Percentiles rank a stretch among this genome's conserved stretches.
Evolutionary conservation across 805 yeast genomes (phyloP).

Genomic region (Debaryomyces maramus): DNA sequence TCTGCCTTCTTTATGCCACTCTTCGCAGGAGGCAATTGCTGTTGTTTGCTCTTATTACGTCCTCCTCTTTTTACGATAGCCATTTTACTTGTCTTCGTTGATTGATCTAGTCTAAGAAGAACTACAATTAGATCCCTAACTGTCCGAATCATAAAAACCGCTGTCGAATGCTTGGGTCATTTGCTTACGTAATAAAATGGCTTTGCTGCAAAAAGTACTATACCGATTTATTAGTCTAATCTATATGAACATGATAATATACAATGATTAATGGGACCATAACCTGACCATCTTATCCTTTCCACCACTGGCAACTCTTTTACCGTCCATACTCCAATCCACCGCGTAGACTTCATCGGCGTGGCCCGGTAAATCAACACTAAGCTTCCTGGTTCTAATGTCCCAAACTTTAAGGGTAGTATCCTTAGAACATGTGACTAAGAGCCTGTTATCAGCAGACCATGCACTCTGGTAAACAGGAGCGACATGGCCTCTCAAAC

Average conservation of each 20-base stretch:
- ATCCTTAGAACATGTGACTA: slow-evolving; percentile 94
- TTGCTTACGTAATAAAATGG: neutral
- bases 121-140: neutral
- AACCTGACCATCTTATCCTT: slow-evolving; percentile 91
- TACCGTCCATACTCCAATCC: slow-evolving; percentile 97
- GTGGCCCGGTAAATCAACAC: slow-evolving; percentile 94
- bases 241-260: neutral
- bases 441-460: slow-evolving; percentile 90
- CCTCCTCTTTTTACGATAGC: slow-evolving; percentile 77
- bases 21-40: slow-evolving; percentile 52
- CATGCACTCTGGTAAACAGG: slow-evolving; percentile 97
- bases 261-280: slow-evolving; percentile 68
- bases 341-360: slow-evolving; percentile 94
- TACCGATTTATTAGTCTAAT: too few relatives aligned
- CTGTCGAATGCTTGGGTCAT: slow-evolving; percentile 1
- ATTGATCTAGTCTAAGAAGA: neutral
- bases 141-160: neutral
- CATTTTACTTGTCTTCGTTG: slow-evolving; percentile 42
- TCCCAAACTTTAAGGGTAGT: slow-evolving; percentile 98
- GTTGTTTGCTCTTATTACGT: slow-evolving; percentile 52
- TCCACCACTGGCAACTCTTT: slow-evolving; percentile 94
- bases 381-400: slow-evolving; percentile 76
- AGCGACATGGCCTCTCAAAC: slow-evolving; percentile 96
- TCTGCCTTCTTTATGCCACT: slow-evolving; percentile 78
- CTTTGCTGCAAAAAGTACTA: neutral